These are phyloP conservation scores for Sugiyamaella floridensis DNA, from an alignment of 805 yeast species.

Conservation along the genomic window DNA sequence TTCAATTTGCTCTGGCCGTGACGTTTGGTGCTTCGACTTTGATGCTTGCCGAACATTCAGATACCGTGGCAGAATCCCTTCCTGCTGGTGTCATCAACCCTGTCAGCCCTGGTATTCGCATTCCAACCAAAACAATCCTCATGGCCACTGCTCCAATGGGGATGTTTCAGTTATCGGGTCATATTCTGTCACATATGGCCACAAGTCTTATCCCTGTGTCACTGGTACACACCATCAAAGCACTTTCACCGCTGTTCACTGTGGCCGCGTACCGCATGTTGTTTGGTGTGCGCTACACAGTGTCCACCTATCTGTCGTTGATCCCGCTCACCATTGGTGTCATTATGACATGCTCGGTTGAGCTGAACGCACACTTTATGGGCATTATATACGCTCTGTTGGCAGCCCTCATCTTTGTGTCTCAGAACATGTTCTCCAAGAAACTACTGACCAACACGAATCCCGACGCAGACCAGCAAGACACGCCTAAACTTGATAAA, in stretches of 20 bases:
- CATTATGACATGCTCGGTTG: slow-evolving; percentile 50
- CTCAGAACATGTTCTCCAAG: slow-evolving; percentile 82
- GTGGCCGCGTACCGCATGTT: slow-evolving; percentile 67
- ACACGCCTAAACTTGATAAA: slow-evolving; percentile 55
- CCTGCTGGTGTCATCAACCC: slow-evolving; percentile 31
- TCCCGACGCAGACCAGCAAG: slow-evolving; percentile 13
- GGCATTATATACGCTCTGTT: slow-evolving; percentile 66
- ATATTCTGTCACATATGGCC: slow-evolving; percentile 86
- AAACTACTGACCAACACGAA: slow-evolving; percentile 51
- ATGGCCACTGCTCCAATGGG: slow-evolving; percentile 82
- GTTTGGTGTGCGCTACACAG: slow-evolving; percentile 51
- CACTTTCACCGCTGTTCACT: slow-evolving; percentile 82
- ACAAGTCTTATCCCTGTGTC: slow-evolving; percentile 90
- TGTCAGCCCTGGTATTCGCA: slow-evolving; percentile 21
- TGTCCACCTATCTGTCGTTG: slow-evolving; percentile 68
- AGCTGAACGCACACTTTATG: slow-evolving; percentile 39
- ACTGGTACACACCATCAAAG: slow-evolving; percentile 88
- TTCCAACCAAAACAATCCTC: slow-evolving; percentile 26
- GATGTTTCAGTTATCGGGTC: slow-evolving; percentile 85
- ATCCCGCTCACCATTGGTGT: slow-evolving; percentile 79
- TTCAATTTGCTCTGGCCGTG: slow-evolving; percentile 74
- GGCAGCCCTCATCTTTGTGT: slow-evolving; percentile 70
- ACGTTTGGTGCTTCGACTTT: slow-evolving; percentile 46
- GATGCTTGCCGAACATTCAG: slow-evolving; percentile 30
- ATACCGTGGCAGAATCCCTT: slow-evolving; percentile 28